Evolutionary conservation across 441 rosid species (phyloP), one percentile per base, ranked within the genome.

Genomic region (Erodium texanum): DNA sequence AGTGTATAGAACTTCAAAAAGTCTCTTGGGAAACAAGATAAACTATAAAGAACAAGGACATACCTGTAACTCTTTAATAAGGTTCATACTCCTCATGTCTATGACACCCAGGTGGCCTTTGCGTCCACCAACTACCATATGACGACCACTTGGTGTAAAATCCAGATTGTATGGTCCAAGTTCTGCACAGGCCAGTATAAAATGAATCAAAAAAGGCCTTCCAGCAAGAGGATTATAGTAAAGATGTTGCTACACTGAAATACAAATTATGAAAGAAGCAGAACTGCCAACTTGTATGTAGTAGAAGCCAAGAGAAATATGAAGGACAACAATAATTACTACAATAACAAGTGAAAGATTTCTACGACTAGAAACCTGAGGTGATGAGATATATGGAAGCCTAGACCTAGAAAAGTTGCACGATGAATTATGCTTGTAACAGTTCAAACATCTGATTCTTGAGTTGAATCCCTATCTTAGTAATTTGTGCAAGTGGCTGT

Each of bases 121-220:
- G 66, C 93, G 95, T 70, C 95, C 99, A 75, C 89, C 93, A 78
- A 81, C 85, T 50, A 88, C 87, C 93, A 93, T 86, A 82, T 85
- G 85, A 59, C 96, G 86, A 70, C 99, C 99, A 75, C 94, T 88
- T 27, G 92, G 65, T 36, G 92, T 88, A 75, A 83, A 89, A 82
- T 89, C 99, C 70, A 91, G 67, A 34, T 84, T 88, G 79, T 93
- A 93, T 22, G 96, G 97, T 71, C 97, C 99, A 80, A 93, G 85
- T 68, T 89, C 99, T 90, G 81, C 76, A 85, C 48, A 71, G 59
- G 43, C n/a, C 11, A 63, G 65, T 20, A 56, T 36, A 56, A 56
- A 56, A 19, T 20, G 24, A 20, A 19, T 56, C 14, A 54, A 20
- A 56, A 56, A 56, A 56, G 2, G 0, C 24, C 22, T 56, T 56